phyloP scores from a whole-genome alignment of 139 green algal species.

The Tetradesmus obliquus region DNA sequence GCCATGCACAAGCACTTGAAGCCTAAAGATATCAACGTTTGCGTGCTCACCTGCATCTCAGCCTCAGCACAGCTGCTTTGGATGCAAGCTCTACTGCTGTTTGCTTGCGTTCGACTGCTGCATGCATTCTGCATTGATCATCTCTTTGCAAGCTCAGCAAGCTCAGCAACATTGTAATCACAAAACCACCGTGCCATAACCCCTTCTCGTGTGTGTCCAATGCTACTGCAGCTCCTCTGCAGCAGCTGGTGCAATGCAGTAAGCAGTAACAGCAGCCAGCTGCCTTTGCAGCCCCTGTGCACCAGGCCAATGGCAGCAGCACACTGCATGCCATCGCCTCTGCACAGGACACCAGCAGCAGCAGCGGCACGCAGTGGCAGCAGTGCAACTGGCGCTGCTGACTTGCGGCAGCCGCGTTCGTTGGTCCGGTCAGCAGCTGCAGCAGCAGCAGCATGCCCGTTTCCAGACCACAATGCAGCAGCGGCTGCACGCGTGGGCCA shows the following conservation, averaged over 20 bases:
- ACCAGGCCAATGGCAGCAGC: background rate
- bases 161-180: background rate
- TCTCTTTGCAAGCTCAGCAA: background rate
- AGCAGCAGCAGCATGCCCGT: constrained; percentile 19
- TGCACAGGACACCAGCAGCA: background rate
- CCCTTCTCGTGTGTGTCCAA: background rate
- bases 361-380: background rate
- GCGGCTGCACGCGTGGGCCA: background rate
- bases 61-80: background rate
- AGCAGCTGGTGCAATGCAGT: background rate
- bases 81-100: background rate
- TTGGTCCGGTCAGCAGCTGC: constrained; percentile 11
- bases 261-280: constrained; percentile 1
- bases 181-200: background rate
- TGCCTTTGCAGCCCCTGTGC: background rate
- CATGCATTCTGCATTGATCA: background rate
- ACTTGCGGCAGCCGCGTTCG: background rate
- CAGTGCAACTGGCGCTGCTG: background rate
- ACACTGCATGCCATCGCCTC: background rate
- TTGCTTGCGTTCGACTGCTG: background rate
- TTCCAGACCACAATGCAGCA: constrained; percentile 24
- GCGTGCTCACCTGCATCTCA: background rate
- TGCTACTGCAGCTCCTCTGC: background rate
- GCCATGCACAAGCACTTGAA: background rate
- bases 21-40: background rate